phyloP scores from a whole-genome alignment of 306 rosid species.

The Quercus aquifolioides region DNA sequence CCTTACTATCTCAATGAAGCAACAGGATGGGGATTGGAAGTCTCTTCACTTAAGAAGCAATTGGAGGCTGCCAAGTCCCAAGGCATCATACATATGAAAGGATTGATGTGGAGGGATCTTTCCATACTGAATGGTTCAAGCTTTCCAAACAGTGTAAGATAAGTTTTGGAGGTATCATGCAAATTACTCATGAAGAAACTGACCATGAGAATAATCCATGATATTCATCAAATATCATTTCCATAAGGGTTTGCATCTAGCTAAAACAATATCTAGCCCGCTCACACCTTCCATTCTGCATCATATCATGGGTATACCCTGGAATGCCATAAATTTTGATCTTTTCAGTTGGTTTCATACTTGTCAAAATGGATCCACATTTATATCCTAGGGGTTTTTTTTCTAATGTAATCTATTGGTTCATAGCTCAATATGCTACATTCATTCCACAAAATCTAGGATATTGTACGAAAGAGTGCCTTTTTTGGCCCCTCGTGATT shows the following conservation, averaged over 20 bases:
- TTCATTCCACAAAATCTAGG: background rate
- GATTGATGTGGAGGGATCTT: slow-evolving; percentile 66
- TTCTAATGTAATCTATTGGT: background rate
- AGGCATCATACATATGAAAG: slow-evolving; percentile 55
- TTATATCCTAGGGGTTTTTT: background rate
- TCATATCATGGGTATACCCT: background rate
- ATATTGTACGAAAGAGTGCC: background rate
- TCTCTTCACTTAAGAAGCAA: slow-evolving; percentile 4
- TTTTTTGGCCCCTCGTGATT: background rate
- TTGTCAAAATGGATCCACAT: background rate
- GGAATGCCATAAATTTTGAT: background rate
- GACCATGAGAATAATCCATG: no score
- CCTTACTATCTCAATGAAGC: slow-evolving; percentile 88
- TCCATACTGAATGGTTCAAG: slow-evolving; percentile 97
- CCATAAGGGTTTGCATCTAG: no score
- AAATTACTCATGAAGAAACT: no score
- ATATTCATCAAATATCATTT: no score
- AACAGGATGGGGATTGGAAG: slow-evolving; percentile 81
- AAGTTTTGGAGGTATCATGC: slow-evolving; percentile 19
- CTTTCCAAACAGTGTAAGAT: slow-evolving; percentile 55
- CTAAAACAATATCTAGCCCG: no score
- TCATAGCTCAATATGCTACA: background rate
- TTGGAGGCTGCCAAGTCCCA: no score
- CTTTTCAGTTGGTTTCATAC: background rate
- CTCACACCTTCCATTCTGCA: no score